Evolutionary conservation across 2,329 filamentous ascomycete genomes (phyloP), one percentile per base, ranked within the genome.

Genomic region (Xylariaceae sp.): DNA sequence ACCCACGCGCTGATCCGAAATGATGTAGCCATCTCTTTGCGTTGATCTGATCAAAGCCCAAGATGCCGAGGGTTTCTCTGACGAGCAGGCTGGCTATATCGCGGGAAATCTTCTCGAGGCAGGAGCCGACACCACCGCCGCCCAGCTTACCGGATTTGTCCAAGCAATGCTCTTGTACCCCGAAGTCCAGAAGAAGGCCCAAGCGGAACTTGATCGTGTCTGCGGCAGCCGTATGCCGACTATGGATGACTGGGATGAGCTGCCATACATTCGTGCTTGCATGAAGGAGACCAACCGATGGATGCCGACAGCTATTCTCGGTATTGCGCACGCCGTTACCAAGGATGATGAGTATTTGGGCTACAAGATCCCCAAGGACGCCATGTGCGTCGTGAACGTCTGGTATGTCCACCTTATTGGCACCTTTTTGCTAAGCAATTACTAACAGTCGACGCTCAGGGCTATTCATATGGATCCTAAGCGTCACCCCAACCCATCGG

Each of bases 241-340:
- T 2, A 69, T 74, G 56, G 59, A 70, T 0, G 77, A 81, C 55
- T 66, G 71, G 44, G 57, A 64, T 2, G 61, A 69, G 5, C 64
- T 81, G 2, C 77, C 75, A 0, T 81, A 81, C 53, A 67, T 77
- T n/a, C 64, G 70, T n/a, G 70, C 68, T 31, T 66, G 71, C 17
- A 64, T 78, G 44, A 78, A 79, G 49, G 77, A 80, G 57, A 65
- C 61, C 13, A 60, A 75, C 39, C 67, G 77, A 5, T 79, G 76
- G 75, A 72, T 75, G 61, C 73, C 76, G 1, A 68, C 69, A 0
- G 61, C 63, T 0, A 67, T 70, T 12, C 51, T 73, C 9, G 64
- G 69, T 9, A 64, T 72, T 1, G 73, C 74, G 0, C 71, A 73
- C 46, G 70, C 71, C 17, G 66, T 66, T 7, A 67, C 62, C 17